These are phyloP conservation scores for Penstemon davidsonii DNA, from an alignment of 257 asterid species.

Conservation along the genomic window DNA sequence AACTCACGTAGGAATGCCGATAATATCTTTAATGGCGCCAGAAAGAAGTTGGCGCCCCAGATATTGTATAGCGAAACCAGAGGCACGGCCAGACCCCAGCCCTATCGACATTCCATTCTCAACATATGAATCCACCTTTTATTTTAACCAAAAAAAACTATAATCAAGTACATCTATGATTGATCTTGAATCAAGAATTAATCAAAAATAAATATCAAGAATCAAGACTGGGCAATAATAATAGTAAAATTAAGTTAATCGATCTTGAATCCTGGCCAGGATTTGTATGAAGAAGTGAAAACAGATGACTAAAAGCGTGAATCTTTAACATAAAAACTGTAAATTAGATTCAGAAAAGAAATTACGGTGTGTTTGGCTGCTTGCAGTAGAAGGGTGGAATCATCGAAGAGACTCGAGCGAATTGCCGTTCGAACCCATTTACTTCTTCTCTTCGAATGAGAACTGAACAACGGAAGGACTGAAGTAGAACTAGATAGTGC, in stretches of 20 bases:
- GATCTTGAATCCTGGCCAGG: neutral
- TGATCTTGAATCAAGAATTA: neutral
- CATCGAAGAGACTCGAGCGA: constrained; percentile 45
- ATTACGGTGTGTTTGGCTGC: constrained; percentile 68
- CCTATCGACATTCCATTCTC: constrained; percentile 77
- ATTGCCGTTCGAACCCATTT: constrained; percentile 29
- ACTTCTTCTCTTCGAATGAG: constrained; percentile 19
- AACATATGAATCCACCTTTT: constrained; percentile 69
- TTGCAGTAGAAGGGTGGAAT: constrained; percentile 46
- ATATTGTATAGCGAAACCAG: constrained; percentile 64
- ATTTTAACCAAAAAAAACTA: constrained; percentile 11
- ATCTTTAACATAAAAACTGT: neutral
- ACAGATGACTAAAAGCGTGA: neutral
- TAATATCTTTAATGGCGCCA: constrained; percentile 51
- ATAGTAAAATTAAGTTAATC: neutral
- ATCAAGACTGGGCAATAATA: neutral
- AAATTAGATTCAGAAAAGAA: constrained; percentile 8
- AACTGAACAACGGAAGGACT: constrained; percentile 27
- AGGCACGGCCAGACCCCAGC: constrained; percentile 72
- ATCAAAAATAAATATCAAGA: neutral
- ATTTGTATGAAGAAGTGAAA: too few species aligned
- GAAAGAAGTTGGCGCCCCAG: constrained; percentile 67
- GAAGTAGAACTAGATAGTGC: constrained; percentile 43
- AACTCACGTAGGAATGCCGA: constrained; percentile 64
- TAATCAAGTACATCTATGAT: neutral